These are phyloP conservation scores for Alternaria metachromatica DNA, from an alignment of 2,329 filamentous ascomycete genomes.

Conservation along the genomic window DNA sequence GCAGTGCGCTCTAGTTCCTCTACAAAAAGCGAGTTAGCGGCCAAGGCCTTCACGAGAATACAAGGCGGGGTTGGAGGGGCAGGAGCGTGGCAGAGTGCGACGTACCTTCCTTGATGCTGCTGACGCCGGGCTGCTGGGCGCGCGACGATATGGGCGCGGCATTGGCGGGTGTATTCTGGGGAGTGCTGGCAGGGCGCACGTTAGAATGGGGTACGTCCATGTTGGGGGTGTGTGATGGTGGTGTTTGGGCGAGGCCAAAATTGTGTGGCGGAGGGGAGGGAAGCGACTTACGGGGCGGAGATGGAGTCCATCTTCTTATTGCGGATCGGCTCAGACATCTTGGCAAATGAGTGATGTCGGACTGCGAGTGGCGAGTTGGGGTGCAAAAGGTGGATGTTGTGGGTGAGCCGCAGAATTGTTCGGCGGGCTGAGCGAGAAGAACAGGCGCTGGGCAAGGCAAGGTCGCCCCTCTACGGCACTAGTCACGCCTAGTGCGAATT, in stretches of 20 bases:
- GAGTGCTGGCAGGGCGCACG: conserved; percentile 70
- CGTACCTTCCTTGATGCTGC: conserved; percentile 96
- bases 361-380: conserved; percentile 40
- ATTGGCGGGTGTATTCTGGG: conserved; percentile 95
- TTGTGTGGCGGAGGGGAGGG: conserved; percentile 31
- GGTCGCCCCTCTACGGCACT: conserved; percentile 33
- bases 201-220: conserved; percentile 46
- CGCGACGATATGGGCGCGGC: conserved; percentile 97
- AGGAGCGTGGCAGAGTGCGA: conserved; percentile 21
- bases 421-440: conserved; percentile 38
- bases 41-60: conserved; percentile 32
- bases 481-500: conserved; percentile 25
- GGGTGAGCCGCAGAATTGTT: conserved; percentile 45
- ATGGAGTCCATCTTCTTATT: conserved; percentile 69
- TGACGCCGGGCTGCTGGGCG: conserved; percentile 90
- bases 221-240: conserved; percentile 22
- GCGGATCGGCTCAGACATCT: conserved; percentile 72
- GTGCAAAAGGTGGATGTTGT: conserved; percentile 38
- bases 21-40: conserved; percentile 56
- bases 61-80: conserved; percentile 41
- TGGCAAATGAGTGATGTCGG: conserved; percentile 39
- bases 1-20: conserved; percentile 92
- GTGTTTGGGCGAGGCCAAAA: conserved; percentile 23
- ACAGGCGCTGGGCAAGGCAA: conserved; percentile 29
- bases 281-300: conserved; percentile 66